Evolutionary conservation across 2,329 filamentous ascomycete species (phyloP).

Genomic region (Sclerotinia spermophila): DNA sequence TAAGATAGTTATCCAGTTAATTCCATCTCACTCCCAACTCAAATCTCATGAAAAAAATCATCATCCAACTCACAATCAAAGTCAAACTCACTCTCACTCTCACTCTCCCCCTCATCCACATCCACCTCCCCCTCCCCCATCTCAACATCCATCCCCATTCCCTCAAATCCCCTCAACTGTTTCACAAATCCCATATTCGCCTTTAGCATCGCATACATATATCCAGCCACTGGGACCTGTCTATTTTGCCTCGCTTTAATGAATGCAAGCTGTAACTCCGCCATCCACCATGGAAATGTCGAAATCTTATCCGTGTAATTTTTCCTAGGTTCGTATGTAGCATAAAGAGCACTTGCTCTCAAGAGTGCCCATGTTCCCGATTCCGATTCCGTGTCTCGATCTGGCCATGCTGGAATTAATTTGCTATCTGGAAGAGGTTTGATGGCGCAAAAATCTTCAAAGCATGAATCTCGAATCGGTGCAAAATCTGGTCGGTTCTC

Average conservation of each 20-base stretch:
- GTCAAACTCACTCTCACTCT: neutral
- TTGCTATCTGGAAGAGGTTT: conserved; percentile 25
- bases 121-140: neutral
- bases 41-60: neutral
- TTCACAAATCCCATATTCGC: conserved; percentile 21
- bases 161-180: neutral
- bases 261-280: conserved; percentile 31
- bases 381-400: conserved; percentile 19
- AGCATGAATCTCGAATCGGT: conserved; percentile 18
- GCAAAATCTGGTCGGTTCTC: conserved; percentile 12
- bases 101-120: neutral
- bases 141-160: neutral
- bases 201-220: conserved; percentile 28
- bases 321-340: conserved; percentile 14
- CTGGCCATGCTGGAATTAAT: conserved; percentile 24
- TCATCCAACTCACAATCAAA: neutral
- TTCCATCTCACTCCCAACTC: neutral
- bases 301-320: neutral
- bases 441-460: conserved; percentile 29
- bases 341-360: conserved; percentile 42
- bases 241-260: conserved; percentile 27
- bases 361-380: conserved; percentile 43
- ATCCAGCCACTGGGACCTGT: conserved; percentile 12
- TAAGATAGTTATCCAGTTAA: neutral
- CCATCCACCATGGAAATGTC: conserved; percentile 33